Percentiles rank a stretch among this genome's conserved stretches.
Conservation (phyloP, 441 rosid genomes). For the Hypseocharis bilobata region DNA sequence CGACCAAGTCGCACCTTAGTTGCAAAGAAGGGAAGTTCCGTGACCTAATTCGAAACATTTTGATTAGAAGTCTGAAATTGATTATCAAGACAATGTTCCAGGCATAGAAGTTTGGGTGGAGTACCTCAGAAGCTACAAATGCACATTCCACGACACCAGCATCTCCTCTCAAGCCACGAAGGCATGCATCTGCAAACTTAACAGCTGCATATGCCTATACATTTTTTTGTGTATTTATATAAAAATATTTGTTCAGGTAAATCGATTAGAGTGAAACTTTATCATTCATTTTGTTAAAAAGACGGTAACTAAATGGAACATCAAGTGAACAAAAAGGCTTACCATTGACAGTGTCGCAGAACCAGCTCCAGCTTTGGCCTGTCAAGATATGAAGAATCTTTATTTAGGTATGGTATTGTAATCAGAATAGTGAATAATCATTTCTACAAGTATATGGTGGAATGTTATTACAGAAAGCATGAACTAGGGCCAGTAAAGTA, state of each 20-base stretch:
- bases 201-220: constrained; percentile 90
- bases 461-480: too few relatives aligned
- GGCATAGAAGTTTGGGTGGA: not conserved
- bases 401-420: not conserved
- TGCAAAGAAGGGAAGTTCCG: constrained; percentile 93
- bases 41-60: constrained; percentile 37
- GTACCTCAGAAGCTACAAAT: constrained; percentile 66
- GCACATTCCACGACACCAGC: constrained; percentile 61
- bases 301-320: not conserved
- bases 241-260: too few relatives aligned
- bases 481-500: too few relatives aligned
- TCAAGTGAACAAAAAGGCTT: constrained; percentile 15
- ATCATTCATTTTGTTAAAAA: not conserved
- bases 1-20: constrained; percentile 70
- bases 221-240: constrained; percentile 2
- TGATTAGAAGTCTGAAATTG: not conserved
- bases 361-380: constrained; percentile 97
- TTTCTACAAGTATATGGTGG: not conserved
- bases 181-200: constrained; percentile 87
- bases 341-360: constrained; percentile 97
- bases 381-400: constrained; percentile 16
- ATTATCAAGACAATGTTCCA: not conserved
- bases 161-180: constrained; percentile 72
- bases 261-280: not conserved
- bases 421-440: not conserved